Percentiles rank a stretch among this genome's conserved stretches.
phyloP scores from a whole-genome alignment of 1,284 basidiomycete genomes.

The Papiliotrema nemorosa region DNA sequence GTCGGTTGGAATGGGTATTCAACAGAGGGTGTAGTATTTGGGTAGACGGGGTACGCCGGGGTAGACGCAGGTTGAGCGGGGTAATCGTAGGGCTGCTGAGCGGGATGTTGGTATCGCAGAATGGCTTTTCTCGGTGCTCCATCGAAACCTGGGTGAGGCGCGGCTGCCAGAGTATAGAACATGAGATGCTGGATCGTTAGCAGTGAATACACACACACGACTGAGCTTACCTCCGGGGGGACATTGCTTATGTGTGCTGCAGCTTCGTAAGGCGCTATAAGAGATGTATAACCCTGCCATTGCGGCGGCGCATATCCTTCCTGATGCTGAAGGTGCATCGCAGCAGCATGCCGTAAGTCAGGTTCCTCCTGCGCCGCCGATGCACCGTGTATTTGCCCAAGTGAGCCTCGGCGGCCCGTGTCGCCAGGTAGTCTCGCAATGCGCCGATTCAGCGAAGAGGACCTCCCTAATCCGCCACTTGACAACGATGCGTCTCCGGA shows the following conservation, averaged over 20 bases:
- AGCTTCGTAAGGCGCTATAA: constrained; percentile 23
- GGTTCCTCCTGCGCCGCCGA: neutral
- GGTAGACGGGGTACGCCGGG: constrained; percentile 2
- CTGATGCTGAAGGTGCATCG: constrained; percentile 2
- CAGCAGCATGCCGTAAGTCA: constrained; percentile 24
- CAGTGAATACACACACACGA: neutral
- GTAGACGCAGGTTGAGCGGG: neutral
- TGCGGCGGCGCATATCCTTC: neutral
- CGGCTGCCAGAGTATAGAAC: constrained; percentile 42
- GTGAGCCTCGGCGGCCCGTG: constrained; percentile 24
- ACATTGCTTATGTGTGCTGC: constrained; percentile 13
- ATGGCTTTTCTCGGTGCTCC: constrained; percentile 43
- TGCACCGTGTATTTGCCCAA: constrained; percentile 18
- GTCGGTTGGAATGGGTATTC: constrained; percentile 2
- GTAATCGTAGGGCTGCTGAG: neutral
- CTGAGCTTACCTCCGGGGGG: constrained; percentile 29
- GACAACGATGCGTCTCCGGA: neutral
- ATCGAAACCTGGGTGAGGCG: constrained; percentile 38
- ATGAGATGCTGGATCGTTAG: constrained; percentile 29
- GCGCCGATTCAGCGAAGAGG: constrained; percentile 37
- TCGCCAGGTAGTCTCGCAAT: constrained; percentile 25
- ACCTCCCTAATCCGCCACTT: constrained; percentile 15
- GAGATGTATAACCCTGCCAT: constrained; percentile 5
- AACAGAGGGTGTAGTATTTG: neutral
- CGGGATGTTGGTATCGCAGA: constrained; percentile 34